These are phyloP conservation scores for Trichomonas tenax DNA, from an alignment of 208 protist genomes.

Conservation along the genomic window DNA sequence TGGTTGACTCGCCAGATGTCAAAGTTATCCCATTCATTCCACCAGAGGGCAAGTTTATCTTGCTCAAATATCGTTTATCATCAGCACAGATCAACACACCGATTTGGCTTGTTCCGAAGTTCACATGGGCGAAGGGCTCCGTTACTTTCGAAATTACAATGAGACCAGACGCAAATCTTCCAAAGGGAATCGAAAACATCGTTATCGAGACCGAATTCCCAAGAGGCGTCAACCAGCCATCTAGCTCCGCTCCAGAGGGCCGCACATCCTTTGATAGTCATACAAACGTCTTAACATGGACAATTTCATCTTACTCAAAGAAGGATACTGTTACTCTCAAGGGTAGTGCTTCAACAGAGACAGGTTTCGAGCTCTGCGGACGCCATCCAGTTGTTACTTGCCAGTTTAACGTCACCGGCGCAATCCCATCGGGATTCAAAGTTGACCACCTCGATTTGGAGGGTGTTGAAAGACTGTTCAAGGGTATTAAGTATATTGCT, in stretches of 20 bases:
- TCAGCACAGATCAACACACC: background rate
- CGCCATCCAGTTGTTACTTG: background rate
- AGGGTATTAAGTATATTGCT: background rate
- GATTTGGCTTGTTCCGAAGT: background rate
- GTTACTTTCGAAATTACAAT: background rate
- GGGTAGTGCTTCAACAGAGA: background rate
- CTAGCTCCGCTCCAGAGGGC: background rate
- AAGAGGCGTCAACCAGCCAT: background rate
- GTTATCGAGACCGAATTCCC: background rate
- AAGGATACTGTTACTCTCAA: background rate
- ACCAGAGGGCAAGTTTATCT: background rate
- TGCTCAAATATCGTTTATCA: background rate
- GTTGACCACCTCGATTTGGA: background rate
- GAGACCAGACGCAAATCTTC: background rate
- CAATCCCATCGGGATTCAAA: background rate
- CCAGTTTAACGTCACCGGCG: background rate
- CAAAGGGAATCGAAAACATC: background rate
- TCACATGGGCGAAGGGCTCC: background rate
- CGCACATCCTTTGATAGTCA: background rate
- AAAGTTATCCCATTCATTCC: slow-evolving; percentile 15
- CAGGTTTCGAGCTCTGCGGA: background rate
- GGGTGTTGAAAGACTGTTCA: background rate
- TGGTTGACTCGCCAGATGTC: background rate
- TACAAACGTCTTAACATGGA: background rate
- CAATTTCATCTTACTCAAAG: background rate